Evolutionary conservation across 208 protist species (phyloP).

Genomic region (Acanthamoeba sp.): DNA sequence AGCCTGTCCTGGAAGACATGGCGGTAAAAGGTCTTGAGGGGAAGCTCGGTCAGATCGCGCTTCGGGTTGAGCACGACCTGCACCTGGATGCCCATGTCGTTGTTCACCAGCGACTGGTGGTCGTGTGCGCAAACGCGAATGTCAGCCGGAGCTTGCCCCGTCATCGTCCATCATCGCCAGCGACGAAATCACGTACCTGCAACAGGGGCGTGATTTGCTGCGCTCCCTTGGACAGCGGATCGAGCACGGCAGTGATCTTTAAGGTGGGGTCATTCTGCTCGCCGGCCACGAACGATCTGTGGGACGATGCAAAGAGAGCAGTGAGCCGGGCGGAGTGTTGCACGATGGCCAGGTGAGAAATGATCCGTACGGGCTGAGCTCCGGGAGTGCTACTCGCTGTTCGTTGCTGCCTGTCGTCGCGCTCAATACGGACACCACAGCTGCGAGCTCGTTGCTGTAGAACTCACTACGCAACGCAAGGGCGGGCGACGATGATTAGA

Average conservation of each 20-base stretch:
- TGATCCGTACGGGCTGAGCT: background rate
- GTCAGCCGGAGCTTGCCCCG: background rate
- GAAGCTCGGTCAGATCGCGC: slow-evolving; percentile 87
- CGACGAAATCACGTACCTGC: slow-evolving; percentile 69
- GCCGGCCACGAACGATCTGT: background rate
- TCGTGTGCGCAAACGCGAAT: background rate
- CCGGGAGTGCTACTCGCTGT: background rate
- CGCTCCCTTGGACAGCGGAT: slow-evolving; percentile 92
- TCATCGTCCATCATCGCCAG: too few relatives aligned
- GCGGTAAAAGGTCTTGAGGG: slow-evolving; percentile 94
- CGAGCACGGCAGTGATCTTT: slow-evolving; percentile 88
- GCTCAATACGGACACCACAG: slow-evolving; percentile 3
- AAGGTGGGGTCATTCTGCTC: background rate
- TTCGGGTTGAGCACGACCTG: slow-evolving; percentile 82
- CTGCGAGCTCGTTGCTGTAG: slow-evolving; percentile 37
- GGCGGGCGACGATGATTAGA: background rate
- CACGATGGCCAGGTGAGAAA: background rate
- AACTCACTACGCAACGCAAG: background rate
- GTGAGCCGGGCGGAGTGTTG: background rate
- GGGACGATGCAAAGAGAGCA: background rate
- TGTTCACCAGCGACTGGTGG: background rate
- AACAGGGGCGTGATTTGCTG: slow-evolving; percentile 93
- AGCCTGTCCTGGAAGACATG: slow-evolving; percentile 90
- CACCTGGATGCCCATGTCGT: slow-evolving; percentile 55
- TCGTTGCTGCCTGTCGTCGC: background rate